These are phyloP conservation scores for Parachlorella kessleri DNA, from an alignment of 139 green algal species.

Conservation along the genomic window DNA sequence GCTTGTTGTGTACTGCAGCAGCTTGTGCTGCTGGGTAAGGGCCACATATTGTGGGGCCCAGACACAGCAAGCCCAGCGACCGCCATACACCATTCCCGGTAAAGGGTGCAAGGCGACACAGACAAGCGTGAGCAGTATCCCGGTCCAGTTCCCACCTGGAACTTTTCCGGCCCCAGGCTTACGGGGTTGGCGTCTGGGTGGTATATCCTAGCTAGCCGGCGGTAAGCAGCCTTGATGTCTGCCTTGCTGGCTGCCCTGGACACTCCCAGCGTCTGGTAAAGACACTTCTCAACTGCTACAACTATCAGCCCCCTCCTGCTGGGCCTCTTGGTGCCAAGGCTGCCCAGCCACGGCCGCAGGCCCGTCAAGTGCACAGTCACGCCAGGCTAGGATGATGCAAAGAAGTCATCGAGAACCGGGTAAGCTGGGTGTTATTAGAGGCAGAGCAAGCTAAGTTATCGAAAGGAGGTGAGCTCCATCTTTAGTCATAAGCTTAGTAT, in stretches of 20 bases:
- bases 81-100: background rate
- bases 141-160: constrained; percentile 27
- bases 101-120: background rate
- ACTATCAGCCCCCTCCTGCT: no score
- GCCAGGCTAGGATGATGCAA: no score
- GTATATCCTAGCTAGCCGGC: constrained; percentile 2
- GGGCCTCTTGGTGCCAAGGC: no score
- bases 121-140: no score
- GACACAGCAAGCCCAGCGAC: background rate
- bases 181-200: constrained; percentile 20
- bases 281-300: background rate
- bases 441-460: no score
- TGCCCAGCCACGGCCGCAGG: no score
- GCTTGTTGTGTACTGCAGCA: background rate
- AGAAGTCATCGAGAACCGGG: no score
- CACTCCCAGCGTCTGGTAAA: constrained; percentile 11
- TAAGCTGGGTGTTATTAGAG: no score
- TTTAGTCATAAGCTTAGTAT: no score
- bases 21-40: background rate
- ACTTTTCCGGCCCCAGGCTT: background rate
- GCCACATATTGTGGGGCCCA: background rate
- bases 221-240: constrained; percentile 10
- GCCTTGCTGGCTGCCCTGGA: background rate
- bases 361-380: no score
- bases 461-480: no score